Evolutionary conservation across 2,329 filamentous ascomycete genomes (phyloP).

Genomic region (Calonectria henricotiae): DNA sequence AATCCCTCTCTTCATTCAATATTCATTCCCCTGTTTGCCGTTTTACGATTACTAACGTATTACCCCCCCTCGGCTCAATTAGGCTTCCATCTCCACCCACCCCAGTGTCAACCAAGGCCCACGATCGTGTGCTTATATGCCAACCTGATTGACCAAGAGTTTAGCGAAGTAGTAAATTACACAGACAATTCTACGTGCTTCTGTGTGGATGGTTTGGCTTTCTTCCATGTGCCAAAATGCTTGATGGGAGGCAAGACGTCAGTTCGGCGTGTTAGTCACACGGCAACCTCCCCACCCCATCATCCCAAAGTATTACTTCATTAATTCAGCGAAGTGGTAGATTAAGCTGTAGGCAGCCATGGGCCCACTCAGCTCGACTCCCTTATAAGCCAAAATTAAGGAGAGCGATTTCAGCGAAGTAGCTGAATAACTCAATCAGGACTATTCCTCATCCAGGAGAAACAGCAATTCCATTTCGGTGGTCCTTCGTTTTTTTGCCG

Average conservation of each 20-base stretch:
- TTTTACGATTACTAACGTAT: neutral
- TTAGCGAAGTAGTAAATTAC: slow-evolving; percentile 23
- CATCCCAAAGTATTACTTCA: no score
- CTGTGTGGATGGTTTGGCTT: no score
- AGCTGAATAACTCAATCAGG: neutral
- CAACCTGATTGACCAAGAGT: neutral
- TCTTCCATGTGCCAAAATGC: neutral
- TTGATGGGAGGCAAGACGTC: neutral
- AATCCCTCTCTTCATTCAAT: neutral
- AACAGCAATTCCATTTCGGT: neutral
- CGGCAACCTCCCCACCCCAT: neutral
- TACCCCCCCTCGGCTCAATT: neutral
- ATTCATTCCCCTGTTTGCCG: neutral
- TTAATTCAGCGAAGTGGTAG: no score
- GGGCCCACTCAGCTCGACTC: no score
- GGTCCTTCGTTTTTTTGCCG: slow-evolving; percentile 35
- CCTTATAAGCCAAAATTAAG: neutral
- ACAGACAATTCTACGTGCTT: no score
- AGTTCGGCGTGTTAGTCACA: slow-evolving; percentile 15
- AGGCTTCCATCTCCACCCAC: neutral
- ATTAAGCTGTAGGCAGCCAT: no score
- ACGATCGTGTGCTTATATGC: neutral
- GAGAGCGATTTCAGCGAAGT: neutral
- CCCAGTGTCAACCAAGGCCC: neutral
- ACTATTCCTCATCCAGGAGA: neutral